Percentiles rank a stretch among this genome's conserved stretches.
Evolutionary conservation across 441 rosid species (phyloP).

Genomic region (Jatropha multifida): DNA sequence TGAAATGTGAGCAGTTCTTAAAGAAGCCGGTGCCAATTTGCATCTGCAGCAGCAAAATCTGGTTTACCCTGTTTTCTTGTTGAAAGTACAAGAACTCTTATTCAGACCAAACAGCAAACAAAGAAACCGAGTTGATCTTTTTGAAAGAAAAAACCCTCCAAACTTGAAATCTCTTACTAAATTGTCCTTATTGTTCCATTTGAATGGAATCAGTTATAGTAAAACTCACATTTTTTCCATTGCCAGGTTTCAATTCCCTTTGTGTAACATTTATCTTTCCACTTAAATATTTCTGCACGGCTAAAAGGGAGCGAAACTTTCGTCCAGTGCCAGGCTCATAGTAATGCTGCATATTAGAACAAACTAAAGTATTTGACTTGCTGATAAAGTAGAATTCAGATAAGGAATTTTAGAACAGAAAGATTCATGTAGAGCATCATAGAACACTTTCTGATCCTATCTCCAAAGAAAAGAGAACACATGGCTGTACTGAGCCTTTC

Average conservation of each 20-base stretch:
- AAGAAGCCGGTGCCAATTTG: slow-evolving; percentile 21
- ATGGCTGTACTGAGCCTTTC: background rate
- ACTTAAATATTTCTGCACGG: slow-evolving; percentile 36
- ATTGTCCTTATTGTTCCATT: background rate
- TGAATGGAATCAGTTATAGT: background rate
- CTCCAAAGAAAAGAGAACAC: background rate
- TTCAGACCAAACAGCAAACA: background rate
- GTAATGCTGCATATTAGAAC: slow-evolving; percentile 39
- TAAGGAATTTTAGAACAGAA: background rate
- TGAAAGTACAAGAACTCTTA: background rate
- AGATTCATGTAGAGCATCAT: background rate
- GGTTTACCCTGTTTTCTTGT: background rate
- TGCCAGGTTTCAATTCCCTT: slow-evolving; percentile 13
- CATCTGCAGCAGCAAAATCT: slow-evolving; percentile 10
- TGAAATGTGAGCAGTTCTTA: slow-evolving; percentile 29
- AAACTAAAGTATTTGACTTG: background rate
- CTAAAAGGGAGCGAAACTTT: slow-evolving; percentile 44
- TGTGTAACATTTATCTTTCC: slow-evolving; percentile 21
- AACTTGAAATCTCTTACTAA: background rate
- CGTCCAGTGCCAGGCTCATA: slow-evolving; percentile 47
- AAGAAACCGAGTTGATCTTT: background rate
- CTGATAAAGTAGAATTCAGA: background rate
- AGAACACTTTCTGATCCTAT: background rate
- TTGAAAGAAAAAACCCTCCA: background rate
- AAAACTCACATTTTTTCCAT: slow-evolving; percentile 26